These are phyloP conservation scores for Botrytis byssoidea DNA, from an alignment of 2,329 filamentous ascomycete genomes.

Conservation along the genomic window DNA sequence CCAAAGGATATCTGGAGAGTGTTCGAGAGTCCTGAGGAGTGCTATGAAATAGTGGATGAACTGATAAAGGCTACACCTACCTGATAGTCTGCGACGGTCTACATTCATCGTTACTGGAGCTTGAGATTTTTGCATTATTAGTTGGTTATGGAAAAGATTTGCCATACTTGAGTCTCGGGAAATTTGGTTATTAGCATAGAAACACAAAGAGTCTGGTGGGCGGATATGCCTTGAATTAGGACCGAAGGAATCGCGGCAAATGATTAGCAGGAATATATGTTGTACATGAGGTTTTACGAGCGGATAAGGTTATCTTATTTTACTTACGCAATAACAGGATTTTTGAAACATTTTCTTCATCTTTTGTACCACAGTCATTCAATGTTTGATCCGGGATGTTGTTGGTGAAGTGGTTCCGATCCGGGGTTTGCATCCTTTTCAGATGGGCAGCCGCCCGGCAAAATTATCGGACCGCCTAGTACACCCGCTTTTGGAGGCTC, in stretches of 20 bases:
- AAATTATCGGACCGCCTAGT: background rate
- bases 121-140: background rate
- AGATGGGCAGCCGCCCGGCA: conserved; percentile 7
- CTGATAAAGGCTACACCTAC: conserved; percentile 19
- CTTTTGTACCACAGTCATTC: background rate
- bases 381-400: background rate
- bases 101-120: background rate
- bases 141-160: background rate
- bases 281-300: background rate
- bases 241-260: background rate
- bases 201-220: too few species aligned
- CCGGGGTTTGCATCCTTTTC: background rate
- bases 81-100: background rate
- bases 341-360: background rate
- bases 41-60: conserved; percentile 44
- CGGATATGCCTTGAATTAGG: background rate
- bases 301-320: background rate
- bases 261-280: background rate
- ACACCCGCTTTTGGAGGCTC: background rate
- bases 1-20: conserved; percentile 74
- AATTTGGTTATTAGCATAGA: background rate
- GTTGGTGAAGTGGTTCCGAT: conserved; percentile 7
- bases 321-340: background rate
- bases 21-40: conserved; percentile 75
- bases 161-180: background rate